phyloP scores from a whole-genome alignment of 192 early-diverging fungal species.

The Coemansia erecta region DNA sequence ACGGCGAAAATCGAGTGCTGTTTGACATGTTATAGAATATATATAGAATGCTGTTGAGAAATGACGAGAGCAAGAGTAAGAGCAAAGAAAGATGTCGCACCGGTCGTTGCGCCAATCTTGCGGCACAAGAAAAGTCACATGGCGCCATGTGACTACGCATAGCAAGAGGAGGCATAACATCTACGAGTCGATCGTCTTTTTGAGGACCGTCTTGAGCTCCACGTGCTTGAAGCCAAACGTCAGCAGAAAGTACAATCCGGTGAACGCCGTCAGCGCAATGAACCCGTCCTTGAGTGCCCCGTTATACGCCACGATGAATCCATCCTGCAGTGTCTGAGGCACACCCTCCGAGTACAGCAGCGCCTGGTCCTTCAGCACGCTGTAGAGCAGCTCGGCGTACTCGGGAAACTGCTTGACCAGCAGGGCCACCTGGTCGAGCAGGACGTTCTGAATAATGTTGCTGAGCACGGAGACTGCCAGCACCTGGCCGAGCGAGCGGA shows the following conservation, averaged over 20 bases:
- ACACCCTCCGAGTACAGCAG: constrained; percentile 9
- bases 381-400: constrained; percentile 16
- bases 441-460: constrained; percentile 63
- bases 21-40: background rate
- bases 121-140: too few species aligned
- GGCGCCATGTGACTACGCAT: too few species aligned
- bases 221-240: constrained; percentile 31
- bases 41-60: background rate
- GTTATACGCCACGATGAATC: constrained; percentile 15
- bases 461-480: constrained; percentile 58
- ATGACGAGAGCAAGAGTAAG: background rate
- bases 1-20: background rate
- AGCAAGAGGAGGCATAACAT: too few species aligned
- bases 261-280: constrained; percentile 26
- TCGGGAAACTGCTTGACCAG: constrained; percentile 25
- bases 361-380: constrained; percentile 18
- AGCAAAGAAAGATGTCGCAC: too few species aligned
- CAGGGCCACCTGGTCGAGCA: constrained; percentile 19
- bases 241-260: constrained; percentile 21
- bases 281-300: constrained; percentile 21
- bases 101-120: too few species aligned
- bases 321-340: constrained; percentile 4
- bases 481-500: constrained; percentile 61
- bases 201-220: constrained; percentile 35
- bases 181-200: constrained; percentile 29